These are phyloP conservation scores for Ascosphaera aggregata DNA, from an alignment of 2,329 filamentous ascomycete genomes.

Conservation along the genomic window DNA sequence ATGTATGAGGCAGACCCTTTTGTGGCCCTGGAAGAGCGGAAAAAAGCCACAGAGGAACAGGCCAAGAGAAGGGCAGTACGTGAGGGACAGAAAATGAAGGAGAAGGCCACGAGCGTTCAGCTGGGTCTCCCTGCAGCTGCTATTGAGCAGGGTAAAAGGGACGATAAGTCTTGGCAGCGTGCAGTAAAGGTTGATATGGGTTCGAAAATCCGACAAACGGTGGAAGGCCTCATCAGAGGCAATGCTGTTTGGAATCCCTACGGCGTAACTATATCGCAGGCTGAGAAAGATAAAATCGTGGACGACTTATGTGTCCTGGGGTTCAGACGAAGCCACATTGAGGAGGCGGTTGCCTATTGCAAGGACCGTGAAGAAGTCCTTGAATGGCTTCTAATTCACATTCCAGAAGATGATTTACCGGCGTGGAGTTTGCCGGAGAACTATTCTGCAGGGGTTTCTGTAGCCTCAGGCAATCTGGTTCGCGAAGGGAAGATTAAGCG, in stretches of 20 bases:
- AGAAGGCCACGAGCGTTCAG: slow-evolving; percentile 40
- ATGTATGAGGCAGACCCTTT: slow-evolving; percentile 96
- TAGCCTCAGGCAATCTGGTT: slow-evolving; percentile 60
- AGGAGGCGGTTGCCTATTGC: slow-evolving; percentile 70
- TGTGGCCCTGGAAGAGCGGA: slow-evolving; percentile 50
- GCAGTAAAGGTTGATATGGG: slow-evolving; percentile 90
- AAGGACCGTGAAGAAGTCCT: slow-evolving; percentile 81
- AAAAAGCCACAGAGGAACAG: slow-evolving; percentile 49
- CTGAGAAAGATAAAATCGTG: slow-evolving; percentile 36
- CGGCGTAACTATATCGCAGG: slow-evolving; percentile 37
- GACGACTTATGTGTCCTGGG: slow-evolving; percentile 55
- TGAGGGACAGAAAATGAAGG: slow-evolving; percentile 31
- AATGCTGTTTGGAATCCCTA: slow-evolving; percentile 77
- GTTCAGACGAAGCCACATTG: slow-evolving; percentile 70
- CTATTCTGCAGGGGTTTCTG: slow-evolving; percentile 72
- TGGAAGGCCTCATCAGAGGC: slow-evolving; percentile 57
- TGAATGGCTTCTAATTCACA: slow-evolving; percentile 90
- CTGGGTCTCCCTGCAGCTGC: slow-evolving; percentile 20
- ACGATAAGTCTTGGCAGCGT: slow-evolving; percentile 54
- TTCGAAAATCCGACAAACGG: slow-evolving; percentile 48
- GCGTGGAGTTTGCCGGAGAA: slow-evolving; percentile 77
- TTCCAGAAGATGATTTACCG: slow-evolving; percentile 92
- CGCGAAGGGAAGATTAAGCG: slow-evolving; percentile 64
- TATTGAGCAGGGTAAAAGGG: slow-evolving; percentile 1
- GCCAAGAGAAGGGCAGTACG: slow-evolving; percentile 61